Percentiles rank a stretch among this genome's conserved stretches.
These are phyloP conservation scores for Beverwykella pulmonaria DNA, from an alignment of 495 filamentous ascomycete genomes.

Conservation along the genomic window DNA sequence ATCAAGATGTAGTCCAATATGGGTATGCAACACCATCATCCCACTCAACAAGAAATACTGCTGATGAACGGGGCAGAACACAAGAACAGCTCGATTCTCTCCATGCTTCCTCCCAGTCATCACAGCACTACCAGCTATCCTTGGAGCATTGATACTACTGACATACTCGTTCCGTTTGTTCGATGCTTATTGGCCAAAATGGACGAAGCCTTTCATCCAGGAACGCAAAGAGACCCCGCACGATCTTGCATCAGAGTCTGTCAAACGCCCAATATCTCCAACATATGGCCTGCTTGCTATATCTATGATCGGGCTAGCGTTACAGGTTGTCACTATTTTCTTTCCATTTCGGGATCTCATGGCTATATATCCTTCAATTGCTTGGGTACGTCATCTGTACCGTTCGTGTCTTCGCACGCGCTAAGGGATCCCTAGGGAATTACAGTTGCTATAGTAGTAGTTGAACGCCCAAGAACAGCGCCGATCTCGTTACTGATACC, in stretches of 20 bases:
- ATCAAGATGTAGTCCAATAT: slow-evolving; percentile 27
- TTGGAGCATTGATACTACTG: slow-evolving; percentile 49
- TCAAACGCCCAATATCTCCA: slow-evolving; percentile 39
- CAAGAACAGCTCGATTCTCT: slow-evolving; percentile 53
- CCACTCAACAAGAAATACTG: background rate
- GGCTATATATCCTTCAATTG: slow-evolving; percentile 44
- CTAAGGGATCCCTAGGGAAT: slow-evolving; percentile 46
- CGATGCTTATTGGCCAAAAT: slow-evolving; percentile 48
- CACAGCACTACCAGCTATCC: slow-evolving; percentile 50
- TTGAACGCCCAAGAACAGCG: slow-evolving; percentile 55
- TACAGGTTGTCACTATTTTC: slow-evolving; percentile 50
- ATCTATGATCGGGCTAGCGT: slow-evolving; percentile 47
- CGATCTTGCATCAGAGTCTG: slow-evolving; percentile 41
- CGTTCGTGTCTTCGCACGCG: background rate
- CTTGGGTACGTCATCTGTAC: slow-evolving; percentile 52
- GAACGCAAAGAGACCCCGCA: slow-evolving; percentile 44
- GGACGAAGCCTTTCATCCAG: slow-evolving; percentile 56
- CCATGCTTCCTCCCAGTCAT: slow-evolving; percentile 54
- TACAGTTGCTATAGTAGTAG: slow-evolving; percentile 50
- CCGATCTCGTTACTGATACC: slow-evolving; percentile 47
- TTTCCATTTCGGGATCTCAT: slow-evolving; percentile 38
- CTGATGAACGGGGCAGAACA: slow-evolving; percentile 47
- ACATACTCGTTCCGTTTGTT: slow-evolving; percentile 44
- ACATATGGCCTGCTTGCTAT: slow-evolving; percentile 50
- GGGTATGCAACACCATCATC: slow-evolving; percentile 14